A percentile compares a stretch with the other conserved stretches of the same genome.
phyloP scores from a whole-genome alignment of 768 basidiomycete genomes.

The Leccinum aurantiacum region DNA sequence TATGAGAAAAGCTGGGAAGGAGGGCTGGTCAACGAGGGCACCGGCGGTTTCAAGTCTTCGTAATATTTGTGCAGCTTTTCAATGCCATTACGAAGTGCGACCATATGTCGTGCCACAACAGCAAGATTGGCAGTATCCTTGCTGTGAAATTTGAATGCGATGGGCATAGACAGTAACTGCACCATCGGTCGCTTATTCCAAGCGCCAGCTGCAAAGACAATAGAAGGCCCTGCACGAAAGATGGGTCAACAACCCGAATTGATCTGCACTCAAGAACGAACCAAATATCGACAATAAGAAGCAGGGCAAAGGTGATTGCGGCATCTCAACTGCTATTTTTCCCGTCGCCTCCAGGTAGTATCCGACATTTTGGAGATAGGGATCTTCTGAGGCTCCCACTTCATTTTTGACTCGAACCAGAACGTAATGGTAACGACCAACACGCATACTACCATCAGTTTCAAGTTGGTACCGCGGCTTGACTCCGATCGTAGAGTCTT shows the following conservation, averaged over 20 bases:
- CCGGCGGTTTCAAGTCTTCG: not conserved
- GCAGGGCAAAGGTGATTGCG: not conserved
- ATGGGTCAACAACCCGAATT: not conserved
- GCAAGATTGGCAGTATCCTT: not conserved
- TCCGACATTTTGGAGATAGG: conserved; percentile 23
- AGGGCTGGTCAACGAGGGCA: not conserved
- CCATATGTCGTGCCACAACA: not conserved
- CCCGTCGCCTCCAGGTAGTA: conserved; percentile 25
- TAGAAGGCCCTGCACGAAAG: conserved; percentile 21
- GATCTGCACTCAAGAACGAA: not conserved
- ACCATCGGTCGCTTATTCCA: conserved; percentile 24
- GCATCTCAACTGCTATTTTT: conserved; percentile 1
- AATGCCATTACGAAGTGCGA: not conserved
- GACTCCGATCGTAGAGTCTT: too few species aligned
- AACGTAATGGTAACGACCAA: not conserved
- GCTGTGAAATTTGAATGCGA: conserved; percentile 23
- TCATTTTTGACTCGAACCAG: conserved; percentile 27
- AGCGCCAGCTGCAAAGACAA: conserved; percentile 29
- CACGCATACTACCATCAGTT: too few species aligned
- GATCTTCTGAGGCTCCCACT: conserved; percentile 21
- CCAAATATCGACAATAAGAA: too few species aligned
- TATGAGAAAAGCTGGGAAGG: conserved; percentile 3
- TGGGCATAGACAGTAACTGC: not conserved
- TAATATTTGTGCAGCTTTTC: conserved; percentile 25
- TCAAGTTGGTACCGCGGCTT: too few species aligned